These are phyloP conservation scores for Mucor plumbeus DNA, from an alignment of 371 early-diverging fungal genomes.

Conservation along the genomic window DNA sequence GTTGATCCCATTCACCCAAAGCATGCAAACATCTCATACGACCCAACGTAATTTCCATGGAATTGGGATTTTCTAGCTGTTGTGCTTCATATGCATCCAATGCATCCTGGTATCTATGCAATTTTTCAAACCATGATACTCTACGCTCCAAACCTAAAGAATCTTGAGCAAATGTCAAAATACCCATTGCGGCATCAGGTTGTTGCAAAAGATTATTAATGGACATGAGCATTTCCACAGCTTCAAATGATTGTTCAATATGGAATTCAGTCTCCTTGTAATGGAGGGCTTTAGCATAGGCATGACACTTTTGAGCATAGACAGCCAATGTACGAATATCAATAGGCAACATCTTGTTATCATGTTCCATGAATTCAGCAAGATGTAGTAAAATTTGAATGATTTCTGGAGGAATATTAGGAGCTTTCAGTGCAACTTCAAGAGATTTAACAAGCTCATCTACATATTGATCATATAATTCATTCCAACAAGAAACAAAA, in stretches of 20 bases:
- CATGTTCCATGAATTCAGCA: slow-evolving; percentile 98
- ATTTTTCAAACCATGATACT: slow-evolving; percentile 94
- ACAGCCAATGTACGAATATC: slow-evolving; percentile 88
- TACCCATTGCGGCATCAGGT: slow-evolving; percentile 96
- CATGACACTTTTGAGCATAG: slow-evolving; percentile 94
- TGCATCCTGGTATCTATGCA: slow-evolving; percentile 96
- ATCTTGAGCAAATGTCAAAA: slow-evolving; percentile 89
- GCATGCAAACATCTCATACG: slow-evolving; percentile 93
- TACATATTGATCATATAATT: slow-evolving; percentile 88
- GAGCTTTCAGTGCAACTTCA: slow-evolving; percentile 85
- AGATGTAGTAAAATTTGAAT: slow-evolving; percentile 91
- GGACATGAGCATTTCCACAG: slow-evolving; percentile 92
- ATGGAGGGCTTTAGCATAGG: slow-evolving; percentile 95
- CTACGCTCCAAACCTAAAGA: slow-evolving; percentile 85
- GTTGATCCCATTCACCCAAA: slow-evolving; percentile 92
- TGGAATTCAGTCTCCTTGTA: slow-evolving; percentile 97
- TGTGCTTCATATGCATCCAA: slow-evolving; percentile 87
- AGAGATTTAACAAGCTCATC: slow-evolving; percentile 89
- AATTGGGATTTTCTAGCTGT: slow-evolving; percentile 77
- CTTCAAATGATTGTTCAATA: slow-evolving; percentile 81
- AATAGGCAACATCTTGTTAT: slow-evolving; percentile 94
- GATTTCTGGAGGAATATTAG: slow-evolving; percentile 91
- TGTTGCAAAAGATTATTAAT: slow-evolving; percentile 96
- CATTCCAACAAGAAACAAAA: slow-evolving; percentile 97
- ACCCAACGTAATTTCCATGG: slow-evolving; percentile 80